Conservation (phyloP, 78 protist genomes). For the Salpingoeca rosetta region DNA sequence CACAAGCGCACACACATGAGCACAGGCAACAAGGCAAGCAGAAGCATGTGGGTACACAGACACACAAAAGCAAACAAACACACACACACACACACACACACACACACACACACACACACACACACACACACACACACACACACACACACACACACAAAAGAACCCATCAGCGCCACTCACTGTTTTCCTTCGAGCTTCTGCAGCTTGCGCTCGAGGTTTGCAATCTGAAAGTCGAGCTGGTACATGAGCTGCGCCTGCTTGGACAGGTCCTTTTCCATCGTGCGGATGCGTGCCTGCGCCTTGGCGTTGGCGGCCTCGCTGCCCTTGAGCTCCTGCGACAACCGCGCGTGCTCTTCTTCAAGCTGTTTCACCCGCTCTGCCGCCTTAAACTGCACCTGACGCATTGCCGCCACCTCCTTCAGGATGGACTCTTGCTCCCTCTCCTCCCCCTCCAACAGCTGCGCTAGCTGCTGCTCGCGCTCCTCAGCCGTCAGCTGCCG, state of each 20-base stretch:
- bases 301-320: conserved; percentile 11
- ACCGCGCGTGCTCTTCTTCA: neutral
- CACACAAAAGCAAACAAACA: too few species aligned
- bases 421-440: neutral
- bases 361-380: neutral
- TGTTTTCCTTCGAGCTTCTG: conserved; percentile 35
- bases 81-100: too few species aligned
- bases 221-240: conserved; percentile 56
- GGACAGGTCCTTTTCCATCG: conserved; percentile 36
- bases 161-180: too few species aligned
- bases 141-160: too few species aligned
- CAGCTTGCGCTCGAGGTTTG: conserved; percentile 62
- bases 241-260: conserved; percentile 67
- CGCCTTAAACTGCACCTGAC: neutral
- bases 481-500: neutral
- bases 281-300: conserved; percentile 27
- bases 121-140: too few species aligned
- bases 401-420: neutral
- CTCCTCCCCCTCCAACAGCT: neutral
- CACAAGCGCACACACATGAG: too few species aligned
- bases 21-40: too few species aligned
- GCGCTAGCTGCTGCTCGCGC: neutral
- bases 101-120: too few species aligned
- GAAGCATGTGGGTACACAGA: too few species aligned
- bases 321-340: neutral